Base-by-base conservation (phyloP, 1,284 basidiomycete species). In the Malassezia globosa region DNA sequence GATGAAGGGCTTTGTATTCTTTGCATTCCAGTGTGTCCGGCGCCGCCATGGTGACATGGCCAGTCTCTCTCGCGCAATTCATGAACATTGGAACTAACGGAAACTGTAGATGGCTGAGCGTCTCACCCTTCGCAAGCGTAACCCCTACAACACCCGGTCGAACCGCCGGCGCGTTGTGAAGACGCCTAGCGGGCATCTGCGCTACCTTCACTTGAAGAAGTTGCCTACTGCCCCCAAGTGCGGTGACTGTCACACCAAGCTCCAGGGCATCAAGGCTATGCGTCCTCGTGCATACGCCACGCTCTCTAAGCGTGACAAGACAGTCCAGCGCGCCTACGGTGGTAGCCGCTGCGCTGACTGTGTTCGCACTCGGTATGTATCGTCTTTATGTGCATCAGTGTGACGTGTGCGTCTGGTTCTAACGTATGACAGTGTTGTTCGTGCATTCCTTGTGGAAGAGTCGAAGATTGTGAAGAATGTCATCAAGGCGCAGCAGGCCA, bases 381-480 rank as follows among this genome's bases (percentile, higher is more conserved):
- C 5, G 7, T 13, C 10, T 16, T 11, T 16, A 21, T 16, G 19
- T n/a, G n/a, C n/a, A n/a, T n/a, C n/a, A n/a, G n/a, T n/a, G n/a
- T n/a, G n/a, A n/a, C n/a, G n/a, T n/a, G n/a, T n/a, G 21, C 10
- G 19, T 10, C n/a, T 2, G 19, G 35, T 16, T 16, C 48, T 50
- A 40, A 42, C 45, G 33, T 31, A n/a, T 31, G 42, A 35, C 64
- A 92, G 92, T 65, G 90, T 99, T 71, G 84, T 97, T 71, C 87
- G 94, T 55, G 90, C 94, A 59, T 99, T 97, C 83, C 77, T 99
- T 58, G 87, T 97, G 50, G 94, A 97, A 79, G 90, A 97, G 79
- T 92, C 92, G 42, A 97, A 96, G 81, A 96, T 99, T 67, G 92
- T 99, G 73, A 99, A 99, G 84, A 85, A 82, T 77, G 90, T 97